These are phyloP conservation scores for Azolla pinnata DNA, from an alignment of 75 land plant genomes.

Conservation along the genomic window DNA sequence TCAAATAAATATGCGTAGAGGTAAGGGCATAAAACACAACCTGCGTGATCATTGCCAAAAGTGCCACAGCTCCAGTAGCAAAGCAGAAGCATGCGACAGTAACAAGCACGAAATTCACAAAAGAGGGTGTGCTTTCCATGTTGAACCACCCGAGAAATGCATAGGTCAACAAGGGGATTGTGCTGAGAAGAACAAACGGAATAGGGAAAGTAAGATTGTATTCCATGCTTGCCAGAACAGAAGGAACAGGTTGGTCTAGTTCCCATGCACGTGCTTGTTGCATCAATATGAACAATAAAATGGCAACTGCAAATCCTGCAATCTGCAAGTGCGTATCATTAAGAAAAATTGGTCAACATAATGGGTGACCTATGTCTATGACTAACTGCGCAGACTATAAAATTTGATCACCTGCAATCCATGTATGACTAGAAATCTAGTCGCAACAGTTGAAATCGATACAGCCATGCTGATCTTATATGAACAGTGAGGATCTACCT, in stretches of 20 bases:
- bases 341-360: not conserved
- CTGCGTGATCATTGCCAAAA: constrained; percentile 43
- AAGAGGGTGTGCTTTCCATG: constrained; percentile 38
- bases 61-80: constrained; percentile 64
- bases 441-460: constrained; percentile 51
- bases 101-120: constrained; percentile 42
- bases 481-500: constrained; percentile 96
- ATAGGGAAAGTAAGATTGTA: constrained; percentile 59
- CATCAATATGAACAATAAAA: constrained; percentile 65
- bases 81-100: constrained; percentile 49
- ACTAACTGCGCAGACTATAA: not conserved
- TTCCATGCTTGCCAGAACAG: constrained; percentile 63
- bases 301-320: constrained; percentile 51
- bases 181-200: constrained; percentile 38
- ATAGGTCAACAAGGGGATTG: constrained; percentile 48
- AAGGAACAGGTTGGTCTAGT: constrained; percentile 58
- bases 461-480: constrained; percentile 45
- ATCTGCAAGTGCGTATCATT: constrained; percentile 74
- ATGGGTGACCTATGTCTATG: constrained; percentile 1
- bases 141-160: constrained; percentile 29
- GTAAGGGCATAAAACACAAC: constrained; percentile 52
- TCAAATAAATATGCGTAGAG: constrained; percentile 47
- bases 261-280: constrained; percentile 90
- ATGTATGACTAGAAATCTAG: constrained; percentile 74
- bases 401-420: constrained; percentile 49